Conservation (phyloP, 164 flowering plant species). For the Akebia trifoliata region DNA sequence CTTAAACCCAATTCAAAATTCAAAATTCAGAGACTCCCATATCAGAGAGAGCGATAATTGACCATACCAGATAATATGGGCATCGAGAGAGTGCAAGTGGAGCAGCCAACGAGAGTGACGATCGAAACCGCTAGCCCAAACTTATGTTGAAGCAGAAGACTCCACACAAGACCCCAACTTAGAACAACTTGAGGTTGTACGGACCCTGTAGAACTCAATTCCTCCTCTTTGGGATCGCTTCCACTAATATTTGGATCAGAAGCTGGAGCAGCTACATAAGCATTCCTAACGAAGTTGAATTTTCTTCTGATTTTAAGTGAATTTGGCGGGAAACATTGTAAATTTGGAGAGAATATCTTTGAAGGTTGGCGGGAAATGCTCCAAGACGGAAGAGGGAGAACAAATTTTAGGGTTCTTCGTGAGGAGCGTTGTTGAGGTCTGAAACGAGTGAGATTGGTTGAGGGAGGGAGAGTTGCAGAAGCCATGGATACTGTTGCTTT, state of each 20-base stretch:
- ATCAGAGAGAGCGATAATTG: neutral
- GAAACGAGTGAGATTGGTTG: constrained; percentile 7
- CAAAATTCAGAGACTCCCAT: neutral
- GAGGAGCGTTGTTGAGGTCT: neutral
- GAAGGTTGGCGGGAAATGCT: constrained; percentile 5
- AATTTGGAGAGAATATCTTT: constrained; percentile 5
- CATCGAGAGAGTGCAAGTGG: constrained; percentile 82
- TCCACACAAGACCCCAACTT: constrained; percentile 59
- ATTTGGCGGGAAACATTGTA: neutral
- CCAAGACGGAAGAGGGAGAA: neutral
- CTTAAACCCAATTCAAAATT: neutral
- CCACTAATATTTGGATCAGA: constrained; percentile 52
- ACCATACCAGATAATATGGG: constrained; percentile 71
- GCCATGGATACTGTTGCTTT: constrained; percentile 12
- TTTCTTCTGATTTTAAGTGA: neutral
- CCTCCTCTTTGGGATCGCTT: constrained; percentile 33
- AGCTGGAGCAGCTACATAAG: constrained; percentile 71
- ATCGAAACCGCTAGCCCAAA: constrained; percentile 44
- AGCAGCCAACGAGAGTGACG: constrained; percentile 53
- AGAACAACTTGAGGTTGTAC: constrained; percentile 26
- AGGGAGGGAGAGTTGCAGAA: constrained; percentile 16
- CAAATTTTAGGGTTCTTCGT: neutral
- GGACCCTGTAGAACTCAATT: constrained; percentile 11
- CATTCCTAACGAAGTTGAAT: constrained; percentile 16
- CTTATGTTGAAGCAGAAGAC: constrained; percentile 53